phyloP scores from a whole-genome alignment of 306 rosid species.

The Hippophae tibetana region DNA sequence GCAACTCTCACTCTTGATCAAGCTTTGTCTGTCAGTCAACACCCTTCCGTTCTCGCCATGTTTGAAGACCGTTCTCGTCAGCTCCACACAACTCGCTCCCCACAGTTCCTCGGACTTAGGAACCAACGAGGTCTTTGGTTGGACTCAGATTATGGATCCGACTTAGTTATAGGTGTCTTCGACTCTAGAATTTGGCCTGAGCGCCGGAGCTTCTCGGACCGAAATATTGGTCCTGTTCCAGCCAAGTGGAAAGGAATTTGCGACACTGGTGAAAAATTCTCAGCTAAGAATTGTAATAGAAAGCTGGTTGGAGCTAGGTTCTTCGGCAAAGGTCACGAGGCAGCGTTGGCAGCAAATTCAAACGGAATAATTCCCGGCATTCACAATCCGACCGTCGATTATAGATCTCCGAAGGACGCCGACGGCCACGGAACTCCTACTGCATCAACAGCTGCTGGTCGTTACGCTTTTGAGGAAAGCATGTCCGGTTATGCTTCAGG shows the following conservation, averaged over 20 bases:
- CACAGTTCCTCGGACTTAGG: conserved; percentile 81
- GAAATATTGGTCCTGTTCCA: conserved; percentile 64
- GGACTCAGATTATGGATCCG: conserved; percentile 83
- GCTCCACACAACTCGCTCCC: conserved; percentile 93
- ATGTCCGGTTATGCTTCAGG: conserved; percentile 81
- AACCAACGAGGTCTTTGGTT: conserved; percentile 93
- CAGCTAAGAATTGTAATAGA: conserved; percentile 44
- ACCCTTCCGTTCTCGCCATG: conserved; percentile 64
- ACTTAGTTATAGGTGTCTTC: conserved; percentile 68
- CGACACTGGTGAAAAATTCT: conserved; percentile 49
- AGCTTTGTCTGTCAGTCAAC: conserved; percentile 25
- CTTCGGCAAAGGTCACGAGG: conserved; percentile 75
- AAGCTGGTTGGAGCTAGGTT: conserved; percentile 73
- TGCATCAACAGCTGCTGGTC: conserved; percentile 79
- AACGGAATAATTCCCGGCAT: conserved; percentile 37
- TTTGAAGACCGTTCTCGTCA: conserved; percentile 62
- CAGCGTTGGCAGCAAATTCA: conserved; percentile 20
- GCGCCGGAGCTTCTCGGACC: conserved; percentile 66
- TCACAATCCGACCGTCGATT: conserved; percentile 63
- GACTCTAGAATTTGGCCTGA: conserved; percentile 81
- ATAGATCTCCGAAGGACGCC: conserved; percentile 76
- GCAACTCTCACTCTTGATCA: conserved; percentile 44
- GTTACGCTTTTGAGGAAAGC: conserved; percentile 57
- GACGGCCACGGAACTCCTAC: conserved; percentile 97
- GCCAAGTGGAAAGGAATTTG: conserved; percentile 75